These are phyloP conservation scores for Gamarada debralockiae DNA, from an alignment of 495 filamentous ascomycete species.

Conservation along the genomic window DNA sequence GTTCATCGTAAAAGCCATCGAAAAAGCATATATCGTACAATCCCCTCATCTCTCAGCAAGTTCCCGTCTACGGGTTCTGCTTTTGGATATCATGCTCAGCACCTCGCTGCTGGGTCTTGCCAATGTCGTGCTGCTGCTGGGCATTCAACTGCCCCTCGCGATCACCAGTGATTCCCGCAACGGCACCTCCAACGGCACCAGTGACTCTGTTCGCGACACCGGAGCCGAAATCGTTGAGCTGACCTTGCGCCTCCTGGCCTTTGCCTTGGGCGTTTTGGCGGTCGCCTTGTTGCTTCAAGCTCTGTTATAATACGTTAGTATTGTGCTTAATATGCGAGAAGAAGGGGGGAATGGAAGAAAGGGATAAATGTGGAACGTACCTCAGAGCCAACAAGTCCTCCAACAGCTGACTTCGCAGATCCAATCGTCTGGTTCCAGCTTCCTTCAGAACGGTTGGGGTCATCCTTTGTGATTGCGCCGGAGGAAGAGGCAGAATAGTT, in stretches of 20 bases:
- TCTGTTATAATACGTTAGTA: slow-evolving; percentile 28
- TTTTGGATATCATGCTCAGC: slow-evolving; percentile 81
- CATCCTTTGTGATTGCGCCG: slow-evolving; percentile 68
- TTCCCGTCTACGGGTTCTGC: slow-evolving; percentile 40
- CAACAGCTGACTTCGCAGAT: slow-evolving; percentile 77
- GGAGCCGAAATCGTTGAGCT: slow-evolving; percentile 69
- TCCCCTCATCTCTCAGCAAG: too few species aligned
- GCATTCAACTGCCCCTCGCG: slow-evolving; percentile 53
- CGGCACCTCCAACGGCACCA: slow-evolving; percentile 65
- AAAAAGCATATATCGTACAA: too few species aligned
- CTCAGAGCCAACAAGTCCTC: slow-evolving; percentile 71
- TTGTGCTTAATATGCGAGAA: background rate
- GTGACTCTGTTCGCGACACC: slow-evolving; percentile 69
- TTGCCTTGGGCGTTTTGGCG: slow-evolving; percentile 80
- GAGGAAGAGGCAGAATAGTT: slow-evolving; percentile 62
- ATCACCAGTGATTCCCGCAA: slow-evolving; percentile 72
- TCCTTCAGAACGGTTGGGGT: slow-evolving; percentile 66
- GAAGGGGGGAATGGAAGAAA: too few species aligned
- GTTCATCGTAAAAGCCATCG: too few species aligned
- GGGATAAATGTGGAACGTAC: too few species aligned
- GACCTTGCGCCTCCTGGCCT: slow-evolving; percentile 77
- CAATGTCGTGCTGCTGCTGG: slow-evolving; percentile 70
- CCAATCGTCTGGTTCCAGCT: slow-evolving; percentile 86
- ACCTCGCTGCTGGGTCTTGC: slow-evolving; percentile 82
- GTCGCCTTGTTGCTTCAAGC: slow-evolving; percentile 65